Evolutionary conservation across 306 rosid genomes (phyloP), one percentile per base, ranked within the genome.

Genomic region (Lagenaria siceraria): DNA sequence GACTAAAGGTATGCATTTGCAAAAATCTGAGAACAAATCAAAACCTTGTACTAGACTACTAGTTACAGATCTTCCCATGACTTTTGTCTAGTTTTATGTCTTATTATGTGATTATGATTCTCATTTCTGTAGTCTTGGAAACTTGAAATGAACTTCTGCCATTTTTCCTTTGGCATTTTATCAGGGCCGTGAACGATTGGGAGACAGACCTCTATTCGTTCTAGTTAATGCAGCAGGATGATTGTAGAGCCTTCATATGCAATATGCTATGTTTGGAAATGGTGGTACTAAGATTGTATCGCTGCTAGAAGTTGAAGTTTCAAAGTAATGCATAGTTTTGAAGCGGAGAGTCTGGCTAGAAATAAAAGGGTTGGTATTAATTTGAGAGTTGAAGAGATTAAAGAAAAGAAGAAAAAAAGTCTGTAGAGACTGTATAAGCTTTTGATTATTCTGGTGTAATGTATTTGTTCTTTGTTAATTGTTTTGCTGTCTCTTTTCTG

Each of bases 141-240:
- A 51, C 17, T 51, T 51, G 19, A 29, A 54, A 75, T 21, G 35
- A 55, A 36, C 61, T 33, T 21, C 14, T 24, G 6, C 25, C 53
- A 27, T 55, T 25, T 12, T 58, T 17, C 22, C 62, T 68, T 77
- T 19, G 80, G 84, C 43, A 43, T 78, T 75, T 48, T 88, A 79
- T 82, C 93, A 96, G 99, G 99, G 99, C 36, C 87, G 93, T 18
- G 97, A 88, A 5, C 84, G 74, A 82, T 70, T 96, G 84, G 97
- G 87, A 61, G 85, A 79, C 82, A 96, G 82, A 72, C 81, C 96
- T 15, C 76, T 96, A 22, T 96, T 96, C 55, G 93, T 96, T 80
- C 87, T 96, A 7, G 88, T 96, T 75, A 74, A 82, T 33, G 87
- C 85, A 36, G 81, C 78, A 58, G 81, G 86, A 11, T 89, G 93